These are phyloP conservation scores for Tricharina praecox DNA, from an alignment of 495 filamentous ascomycete species.

Conservation along the genomic window DNA sequence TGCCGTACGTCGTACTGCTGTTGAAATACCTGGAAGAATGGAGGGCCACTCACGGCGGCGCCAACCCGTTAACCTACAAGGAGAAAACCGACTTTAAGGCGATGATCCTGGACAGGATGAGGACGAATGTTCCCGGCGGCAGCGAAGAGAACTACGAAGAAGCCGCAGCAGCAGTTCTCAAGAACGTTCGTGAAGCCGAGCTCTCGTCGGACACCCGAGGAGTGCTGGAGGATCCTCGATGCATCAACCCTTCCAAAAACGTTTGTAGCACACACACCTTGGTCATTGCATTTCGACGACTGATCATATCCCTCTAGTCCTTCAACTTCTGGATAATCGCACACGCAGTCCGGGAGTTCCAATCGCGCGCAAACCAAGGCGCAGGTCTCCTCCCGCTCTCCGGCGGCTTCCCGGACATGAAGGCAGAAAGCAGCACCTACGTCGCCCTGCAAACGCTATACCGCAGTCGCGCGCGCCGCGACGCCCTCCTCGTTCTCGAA, in stretches of 20 bases:
- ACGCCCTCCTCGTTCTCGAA: constrained; percentile 57
- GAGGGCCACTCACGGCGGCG: constrained; percentile 54
- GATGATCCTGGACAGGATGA: constrained; percentile 45
- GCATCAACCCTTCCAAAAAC: constrained; percentile 31
- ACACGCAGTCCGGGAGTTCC: constrained; percentile 59
- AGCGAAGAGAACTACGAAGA: constrained; percentile 97
- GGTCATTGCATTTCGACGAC: no score
- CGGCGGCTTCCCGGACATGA: constrained; percentile 92
- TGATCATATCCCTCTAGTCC: constrained; percentile 23
- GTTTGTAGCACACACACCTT: no score
- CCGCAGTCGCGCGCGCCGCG: constrained; percentile 69
- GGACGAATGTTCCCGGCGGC: constrained; percentile 63
- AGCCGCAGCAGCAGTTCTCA: constrained; percentile 70
- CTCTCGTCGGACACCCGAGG: constrained; percentile 53
- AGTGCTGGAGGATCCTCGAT: constrained; percentile 54
- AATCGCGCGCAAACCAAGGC: constrained; percentile 40
- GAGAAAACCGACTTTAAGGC: constrained; percentile 74
- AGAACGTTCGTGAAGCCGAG: constrained; percentile 51
- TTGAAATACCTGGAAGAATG: constrained; percentile 75
- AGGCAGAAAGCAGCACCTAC: constrained; percentile 83
- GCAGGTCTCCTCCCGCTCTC: constrained; percentile 53
- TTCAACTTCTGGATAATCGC: constrained; percentile 79
- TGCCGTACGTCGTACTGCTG: constrained; percentile 74
- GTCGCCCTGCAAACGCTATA: constrained; percentile 85
- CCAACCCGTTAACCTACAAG: constrained; percentile 53